These are phyloP conservation scores for Trichoderma sp. DNA, from an alignment of 2,329 filamentous ascomycete genomes.

Conservation along the genomic window DNA sequence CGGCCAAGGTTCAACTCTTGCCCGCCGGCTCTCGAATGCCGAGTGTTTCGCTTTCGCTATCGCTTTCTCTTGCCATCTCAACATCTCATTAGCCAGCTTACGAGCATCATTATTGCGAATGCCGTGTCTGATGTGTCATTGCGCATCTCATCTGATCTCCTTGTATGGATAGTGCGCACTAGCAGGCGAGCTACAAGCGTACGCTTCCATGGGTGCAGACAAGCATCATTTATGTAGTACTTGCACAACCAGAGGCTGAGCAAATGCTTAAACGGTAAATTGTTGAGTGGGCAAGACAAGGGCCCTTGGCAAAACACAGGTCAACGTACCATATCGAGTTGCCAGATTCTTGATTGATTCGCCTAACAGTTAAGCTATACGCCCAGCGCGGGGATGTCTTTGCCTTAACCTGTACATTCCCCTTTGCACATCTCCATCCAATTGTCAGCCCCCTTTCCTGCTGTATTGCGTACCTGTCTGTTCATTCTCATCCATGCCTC, in stretches of 20 bases:
- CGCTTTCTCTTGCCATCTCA: background rate
- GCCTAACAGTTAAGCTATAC: background rate
- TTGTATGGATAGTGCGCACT: slow-evolving; percentile 7
- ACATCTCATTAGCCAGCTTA: slow-evolving; percentile 7
- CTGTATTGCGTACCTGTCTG: background rate
- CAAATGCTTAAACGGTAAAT: slow-evolving; percentile 23
- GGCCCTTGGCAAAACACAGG: slow-evolving; percentile 7
- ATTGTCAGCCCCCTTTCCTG: background rate
- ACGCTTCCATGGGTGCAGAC: background rate
- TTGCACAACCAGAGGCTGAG: background rate
- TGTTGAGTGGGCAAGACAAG: slow-evolving; percentile 15
- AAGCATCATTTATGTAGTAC: slow-evolving; percentile 11
- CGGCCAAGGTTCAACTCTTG: background rate
- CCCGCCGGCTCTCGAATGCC: background rate
- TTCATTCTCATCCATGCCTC: background rate
- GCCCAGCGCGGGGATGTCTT: background rate
- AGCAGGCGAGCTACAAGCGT: background rate
- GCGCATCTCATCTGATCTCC: background rate
- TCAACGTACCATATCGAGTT: background rate
- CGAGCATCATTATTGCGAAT: background rate
- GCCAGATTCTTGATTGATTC: background rate
- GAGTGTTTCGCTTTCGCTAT: background rate
- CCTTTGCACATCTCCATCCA: background rate
- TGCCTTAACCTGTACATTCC: background rate
- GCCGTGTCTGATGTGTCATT: slow-evolving; percentile 1